Percentiles rank a stretch among this genome's conserved stretches.
Conservation (phyloP, 345 rosid species). For the Psidium guajava region DNA sequence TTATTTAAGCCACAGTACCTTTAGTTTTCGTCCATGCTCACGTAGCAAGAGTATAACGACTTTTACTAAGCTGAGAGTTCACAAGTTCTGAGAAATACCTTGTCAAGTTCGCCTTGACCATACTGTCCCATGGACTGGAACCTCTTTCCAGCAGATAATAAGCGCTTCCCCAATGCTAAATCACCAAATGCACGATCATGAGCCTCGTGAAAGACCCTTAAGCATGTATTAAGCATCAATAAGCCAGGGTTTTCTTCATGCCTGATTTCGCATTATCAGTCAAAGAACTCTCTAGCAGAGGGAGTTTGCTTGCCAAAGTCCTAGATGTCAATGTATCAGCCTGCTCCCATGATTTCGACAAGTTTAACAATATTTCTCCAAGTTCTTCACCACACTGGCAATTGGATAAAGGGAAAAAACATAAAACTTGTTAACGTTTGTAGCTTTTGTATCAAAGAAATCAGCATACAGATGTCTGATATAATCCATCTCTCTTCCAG, state of each 20-base stretch:
- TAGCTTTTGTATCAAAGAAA: neutral
- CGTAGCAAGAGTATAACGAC: neutral
- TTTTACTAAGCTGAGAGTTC: neutral
- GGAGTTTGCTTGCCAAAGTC: conserved; percentile 47
- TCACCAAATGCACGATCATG: conserved; percentile 12
- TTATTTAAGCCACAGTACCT: neutral
- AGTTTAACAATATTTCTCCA: conserved; percentile 58
- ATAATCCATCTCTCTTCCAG: neutral
- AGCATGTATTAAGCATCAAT: conserved; percentile 1
- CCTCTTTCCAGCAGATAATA: conserved; percentile 73
- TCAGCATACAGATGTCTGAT: neutral
- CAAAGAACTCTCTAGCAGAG: conserved; percentile 36
- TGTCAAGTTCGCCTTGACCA: conserved; percentile 82
- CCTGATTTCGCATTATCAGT: conserved; percentile 59
- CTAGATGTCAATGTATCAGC: conserved; percentile 65
- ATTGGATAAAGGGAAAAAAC: neutral
- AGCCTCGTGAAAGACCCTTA: conserved; percentile 12
- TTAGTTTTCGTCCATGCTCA: neutral
- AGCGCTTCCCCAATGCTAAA: conserved; percentile 81
- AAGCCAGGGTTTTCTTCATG: conserved; percentile 21
- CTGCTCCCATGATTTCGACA: conserved; percentile 75
- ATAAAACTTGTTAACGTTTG: neutral
- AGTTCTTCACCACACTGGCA: conserved; percentile 78
- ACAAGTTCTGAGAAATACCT: conserved; percentile 33
- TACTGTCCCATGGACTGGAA: conserved; percentile 88